Evolutionary conservation across 2,329 filamentous ascomycete species (phyloP).

Genomic region (Nothophoma quercina): DNA sequence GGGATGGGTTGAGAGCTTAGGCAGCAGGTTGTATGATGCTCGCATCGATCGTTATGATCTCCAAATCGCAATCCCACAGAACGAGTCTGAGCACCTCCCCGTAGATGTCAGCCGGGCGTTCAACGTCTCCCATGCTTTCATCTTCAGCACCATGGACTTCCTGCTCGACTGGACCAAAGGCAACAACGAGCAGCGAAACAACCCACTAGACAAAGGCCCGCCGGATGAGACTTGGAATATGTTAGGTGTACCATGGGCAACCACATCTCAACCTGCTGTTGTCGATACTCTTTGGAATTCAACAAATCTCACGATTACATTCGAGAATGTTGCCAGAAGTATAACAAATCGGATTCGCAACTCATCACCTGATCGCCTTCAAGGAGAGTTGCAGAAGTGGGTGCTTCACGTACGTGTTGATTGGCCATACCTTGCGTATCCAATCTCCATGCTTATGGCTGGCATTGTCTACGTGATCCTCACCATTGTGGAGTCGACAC

Average conservation of each 20-base stretch:
- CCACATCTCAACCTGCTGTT: neutral
- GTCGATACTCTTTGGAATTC: neutral
- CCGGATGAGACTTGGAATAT: neutral
- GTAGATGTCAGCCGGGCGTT: neutral
- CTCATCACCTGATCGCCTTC: neutral
- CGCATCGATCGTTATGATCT: conserved; percentile 1
- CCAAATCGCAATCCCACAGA: neutral
- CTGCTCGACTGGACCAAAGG: neutral
- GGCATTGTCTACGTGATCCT: neutral
- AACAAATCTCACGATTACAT: neutral
- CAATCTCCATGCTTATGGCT: neutral
- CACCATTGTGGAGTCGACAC: neutral
- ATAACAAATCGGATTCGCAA: neutral
- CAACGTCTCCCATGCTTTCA: neutral
- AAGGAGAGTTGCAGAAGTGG: neutral
- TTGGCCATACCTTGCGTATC: neutral
- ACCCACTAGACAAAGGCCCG: neutral
- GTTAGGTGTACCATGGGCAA: neutral
- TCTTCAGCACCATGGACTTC: neutral
- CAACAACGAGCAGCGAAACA: neutral
- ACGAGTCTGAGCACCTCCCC: neutral
- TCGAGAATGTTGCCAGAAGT: neutral
- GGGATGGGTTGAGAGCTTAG: neutral
- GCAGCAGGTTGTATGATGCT: neutral
- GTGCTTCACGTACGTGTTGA: neutral